phyloP scores from a whole-genome alignment of 352 stramenopile species.

The Pythium aristosporum region DNA sequence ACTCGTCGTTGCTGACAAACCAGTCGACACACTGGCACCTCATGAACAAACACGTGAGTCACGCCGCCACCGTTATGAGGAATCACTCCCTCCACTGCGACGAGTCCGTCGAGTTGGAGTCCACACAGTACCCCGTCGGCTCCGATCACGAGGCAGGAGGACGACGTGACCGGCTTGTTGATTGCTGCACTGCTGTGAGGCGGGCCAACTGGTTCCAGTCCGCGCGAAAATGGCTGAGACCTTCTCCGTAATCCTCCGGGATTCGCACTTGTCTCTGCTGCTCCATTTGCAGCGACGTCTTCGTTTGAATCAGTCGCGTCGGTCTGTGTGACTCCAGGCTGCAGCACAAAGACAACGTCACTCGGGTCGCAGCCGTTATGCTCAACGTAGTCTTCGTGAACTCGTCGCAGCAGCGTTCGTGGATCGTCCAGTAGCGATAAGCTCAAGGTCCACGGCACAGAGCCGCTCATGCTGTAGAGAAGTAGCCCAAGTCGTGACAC shows the following conservation, averaged over 20 bases:
- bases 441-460: neutral
- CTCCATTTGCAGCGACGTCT: neutral
- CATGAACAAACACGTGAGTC: constrained; percentile 26
- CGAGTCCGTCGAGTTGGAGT: constrained; percentile 37
- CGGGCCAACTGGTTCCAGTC: neutral
- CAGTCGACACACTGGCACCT: constrained; percentile 37
- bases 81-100: constrained; percentile 29
- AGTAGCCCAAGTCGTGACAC: constrained; percentile 19
- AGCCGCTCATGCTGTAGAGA: neutral
- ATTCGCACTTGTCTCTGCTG: neutral
- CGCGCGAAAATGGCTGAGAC: neutral
- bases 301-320: neutral
- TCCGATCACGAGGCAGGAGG: constrained; percentile 6
- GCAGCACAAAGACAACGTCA: constrained; percentile 10
- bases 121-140: constrained; percentile 24
- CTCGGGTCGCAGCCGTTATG: neutral
- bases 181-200: neutral
- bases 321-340: neutral
- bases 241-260: neutral
- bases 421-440: constrained; percentile 13
- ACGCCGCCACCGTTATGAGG: neutral
- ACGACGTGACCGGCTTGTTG: neutral
- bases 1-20: constrained; percentile 22
- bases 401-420: neutral
- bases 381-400: constrained; percentile 2